phyloP scores from a whole-genome alignment of 2,329 filamentous ascomycete genomes.

The Aspergillus quadrilineatus region DNA sequence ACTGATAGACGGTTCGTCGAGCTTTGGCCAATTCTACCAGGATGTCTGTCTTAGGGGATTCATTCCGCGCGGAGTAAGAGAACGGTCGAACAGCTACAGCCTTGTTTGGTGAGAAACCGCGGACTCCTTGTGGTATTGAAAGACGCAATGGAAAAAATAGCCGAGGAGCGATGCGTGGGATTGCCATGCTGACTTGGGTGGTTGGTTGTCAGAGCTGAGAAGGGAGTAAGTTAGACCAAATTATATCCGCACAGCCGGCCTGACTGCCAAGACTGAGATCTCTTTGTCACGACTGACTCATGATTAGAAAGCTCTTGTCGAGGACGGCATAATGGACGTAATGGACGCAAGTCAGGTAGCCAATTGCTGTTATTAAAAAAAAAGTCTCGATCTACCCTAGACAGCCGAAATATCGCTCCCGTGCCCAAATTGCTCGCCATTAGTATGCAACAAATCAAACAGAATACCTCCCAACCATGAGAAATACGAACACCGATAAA shows the following conservation, averaged over 20 bases:
- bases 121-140: background rate
- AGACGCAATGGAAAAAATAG: background rate
- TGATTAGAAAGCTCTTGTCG: background rate
- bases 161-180: background rate
- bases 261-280: background rate
- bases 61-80: constrained; percentile 8
- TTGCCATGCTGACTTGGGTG: constrained; percentile 1
- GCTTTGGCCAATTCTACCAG: constrained; percentile 34
- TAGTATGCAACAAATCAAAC: background rate
- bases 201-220: background rate
- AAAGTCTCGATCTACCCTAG: background rate
- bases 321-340: background rate
- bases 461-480: background rate
- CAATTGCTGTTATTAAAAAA: background rate
- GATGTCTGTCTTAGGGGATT: constrained; percentile 17
- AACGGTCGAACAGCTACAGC: constrained; percentile 14
- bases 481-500: background rate
- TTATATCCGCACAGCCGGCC: background rate
- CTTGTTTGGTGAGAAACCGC: constrained; percentile 28
- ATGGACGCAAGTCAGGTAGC: background rate
- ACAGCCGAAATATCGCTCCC: background rate
- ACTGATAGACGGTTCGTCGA: constrained; percentile 39
- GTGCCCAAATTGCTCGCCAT: background rate
- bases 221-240: background rate
- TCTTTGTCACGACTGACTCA: constrained; percentile 1